phyloP scores from a whole-genome alignment of 192 early-diverging fungal genomes.

The Podila horticola region DNA sequence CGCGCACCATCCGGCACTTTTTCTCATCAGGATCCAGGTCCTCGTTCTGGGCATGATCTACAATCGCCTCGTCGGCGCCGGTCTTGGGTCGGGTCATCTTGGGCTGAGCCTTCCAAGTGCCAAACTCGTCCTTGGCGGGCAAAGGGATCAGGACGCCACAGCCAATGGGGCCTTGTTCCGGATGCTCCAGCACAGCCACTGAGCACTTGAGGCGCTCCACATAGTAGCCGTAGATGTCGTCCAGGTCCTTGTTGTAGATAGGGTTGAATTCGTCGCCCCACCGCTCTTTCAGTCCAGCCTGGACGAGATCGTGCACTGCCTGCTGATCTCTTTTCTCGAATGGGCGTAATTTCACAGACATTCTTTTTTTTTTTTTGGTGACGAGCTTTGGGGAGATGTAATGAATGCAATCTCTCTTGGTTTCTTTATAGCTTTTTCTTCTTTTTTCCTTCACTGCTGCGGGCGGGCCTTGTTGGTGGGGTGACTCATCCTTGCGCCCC shows the following conservation, averaged over 20 bases:
- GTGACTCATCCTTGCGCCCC: not conserved
- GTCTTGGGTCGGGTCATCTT: not conserved
- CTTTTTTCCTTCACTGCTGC: not conserved
- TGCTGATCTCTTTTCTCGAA: constrained; percentile 35
- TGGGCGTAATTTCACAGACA: constrained; percentile 29
- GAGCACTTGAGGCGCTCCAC: constrained; percentile 14
- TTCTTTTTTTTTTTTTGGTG: not conserved
- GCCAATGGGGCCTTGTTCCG: constrained; percentile 3
- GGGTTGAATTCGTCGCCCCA: constrained; percentile 38
- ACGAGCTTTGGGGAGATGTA: not conserved
- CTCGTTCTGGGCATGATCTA: not conserved
- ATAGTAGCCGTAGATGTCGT: constrained; percentile 40
- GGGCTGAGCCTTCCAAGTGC: constrained; percentile 28
- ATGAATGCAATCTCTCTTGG: not conserved
- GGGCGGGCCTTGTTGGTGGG: not conserved
- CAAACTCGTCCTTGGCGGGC: constrained; percentile 37
- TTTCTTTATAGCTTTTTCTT: not conserved
- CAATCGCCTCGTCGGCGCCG: not conserved
- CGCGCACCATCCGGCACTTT: constrained; percentile 36
- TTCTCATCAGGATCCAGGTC: too few relatives aligned
- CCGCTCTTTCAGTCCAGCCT: constrained; percentile 31
- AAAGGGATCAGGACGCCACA: constrained; percentile 42
- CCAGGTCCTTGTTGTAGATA: constrained; percentile 28
- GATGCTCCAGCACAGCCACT: constrained; percentile 24
- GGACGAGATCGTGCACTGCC: constrained; percentile 16